Conservation (phyloP, 345 rosid species). For the Eucalyptus marginata region DNA sequence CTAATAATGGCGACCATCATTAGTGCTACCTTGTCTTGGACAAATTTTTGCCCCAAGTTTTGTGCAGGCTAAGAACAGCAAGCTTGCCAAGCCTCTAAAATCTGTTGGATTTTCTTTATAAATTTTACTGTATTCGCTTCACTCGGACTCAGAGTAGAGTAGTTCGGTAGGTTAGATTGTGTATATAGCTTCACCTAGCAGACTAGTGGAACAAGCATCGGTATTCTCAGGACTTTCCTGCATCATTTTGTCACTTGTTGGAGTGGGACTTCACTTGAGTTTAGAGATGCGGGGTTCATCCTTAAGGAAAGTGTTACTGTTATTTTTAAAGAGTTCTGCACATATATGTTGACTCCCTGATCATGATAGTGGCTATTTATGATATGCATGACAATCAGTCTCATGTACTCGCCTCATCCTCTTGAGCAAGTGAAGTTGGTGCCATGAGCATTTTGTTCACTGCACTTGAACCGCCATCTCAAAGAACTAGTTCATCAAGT, state of each 20-base stretch:
- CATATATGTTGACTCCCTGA: not conserved
- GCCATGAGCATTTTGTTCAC: not conserved
- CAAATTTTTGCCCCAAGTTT: not conserved
- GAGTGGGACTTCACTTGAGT: not conserved
- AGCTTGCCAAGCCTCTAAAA: slow-evolving; percentile 17
- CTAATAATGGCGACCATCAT: too few relatives aligned
- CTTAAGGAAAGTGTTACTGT: not conserved
- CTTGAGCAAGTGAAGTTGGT: not conserved
- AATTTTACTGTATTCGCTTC: not conserved
- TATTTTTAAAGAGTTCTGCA: not conserved
- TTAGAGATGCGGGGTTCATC: not conserved
- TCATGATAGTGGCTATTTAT: not conserved
- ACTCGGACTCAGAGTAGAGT: not conserved
- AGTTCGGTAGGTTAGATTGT: not conserved
- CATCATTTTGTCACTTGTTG: not conserved
- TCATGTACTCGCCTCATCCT: not conserved
- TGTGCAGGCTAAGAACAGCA: slow-evolving; percentile 24
- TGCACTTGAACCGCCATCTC: not conserved
- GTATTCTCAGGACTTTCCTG: not conserved
- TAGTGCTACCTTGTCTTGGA: too few relatives aligned
- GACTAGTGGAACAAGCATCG: not conserved
- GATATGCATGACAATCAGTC: not conserved
- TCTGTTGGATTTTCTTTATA: not conserved
- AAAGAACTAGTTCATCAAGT: not conserved
- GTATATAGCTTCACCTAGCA: not conserved